These are phyloP conservation scores for Tricholoma terreum DNA, from an alignment of 768 basidiomycete genomes.

Conservation along the genomic window DNA sequence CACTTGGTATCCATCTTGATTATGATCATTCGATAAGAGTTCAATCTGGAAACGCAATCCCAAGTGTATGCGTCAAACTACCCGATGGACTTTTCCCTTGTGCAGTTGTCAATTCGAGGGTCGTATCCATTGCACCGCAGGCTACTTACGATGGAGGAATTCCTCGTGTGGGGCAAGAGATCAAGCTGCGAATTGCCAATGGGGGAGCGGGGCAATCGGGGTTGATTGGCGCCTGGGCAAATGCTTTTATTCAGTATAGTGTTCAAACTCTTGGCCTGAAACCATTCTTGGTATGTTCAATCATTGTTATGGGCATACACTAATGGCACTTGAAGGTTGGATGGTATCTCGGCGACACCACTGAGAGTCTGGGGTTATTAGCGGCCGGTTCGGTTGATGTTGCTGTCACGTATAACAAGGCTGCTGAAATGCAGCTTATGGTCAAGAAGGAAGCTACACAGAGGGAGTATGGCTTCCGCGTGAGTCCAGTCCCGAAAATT, in stretches of 20 bases:
- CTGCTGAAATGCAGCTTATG: slow-evolving; percentile 41
- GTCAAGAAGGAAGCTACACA: slow-evolving; percentile 28
- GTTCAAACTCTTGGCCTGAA: slow-evolving; percentile 1
- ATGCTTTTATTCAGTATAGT: slow-evolving; percentile 16
- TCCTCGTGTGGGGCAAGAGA: slow-evolving; percentile 5
- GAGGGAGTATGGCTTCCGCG: slow-evolving; percentile 44
- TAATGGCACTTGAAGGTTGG: slow-evolving; percentile 34
- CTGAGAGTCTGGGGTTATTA: slow-evolving; percentile 43
- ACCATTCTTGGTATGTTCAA: slow-evolving; percentile 11
- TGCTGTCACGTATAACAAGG: slow-evolving; percentile 51
- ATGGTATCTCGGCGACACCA: slow-evolving; percentile 58
- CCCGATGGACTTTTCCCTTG: no score
- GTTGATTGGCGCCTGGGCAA: slow-evolving; percentile 16
- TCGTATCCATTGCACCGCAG: neutral
- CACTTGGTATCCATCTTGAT: no score
- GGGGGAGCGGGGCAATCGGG: slow-evolving; percentile 20
- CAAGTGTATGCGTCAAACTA: no score
- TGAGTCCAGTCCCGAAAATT: slow-evolving; percentile 18
- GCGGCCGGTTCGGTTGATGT: slow-evolving; percentile 42
- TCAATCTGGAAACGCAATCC: no score
- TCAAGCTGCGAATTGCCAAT: slow-evolving; percentile 15
- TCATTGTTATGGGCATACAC: neutral
- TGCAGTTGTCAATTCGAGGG: no score
- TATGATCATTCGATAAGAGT: no score
- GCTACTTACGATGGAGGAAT: slow-evolving; percentile 15